Conservation (phyloP, 1,284 basidiomycete species). For the Marasmius tenuissimus region DNA sequence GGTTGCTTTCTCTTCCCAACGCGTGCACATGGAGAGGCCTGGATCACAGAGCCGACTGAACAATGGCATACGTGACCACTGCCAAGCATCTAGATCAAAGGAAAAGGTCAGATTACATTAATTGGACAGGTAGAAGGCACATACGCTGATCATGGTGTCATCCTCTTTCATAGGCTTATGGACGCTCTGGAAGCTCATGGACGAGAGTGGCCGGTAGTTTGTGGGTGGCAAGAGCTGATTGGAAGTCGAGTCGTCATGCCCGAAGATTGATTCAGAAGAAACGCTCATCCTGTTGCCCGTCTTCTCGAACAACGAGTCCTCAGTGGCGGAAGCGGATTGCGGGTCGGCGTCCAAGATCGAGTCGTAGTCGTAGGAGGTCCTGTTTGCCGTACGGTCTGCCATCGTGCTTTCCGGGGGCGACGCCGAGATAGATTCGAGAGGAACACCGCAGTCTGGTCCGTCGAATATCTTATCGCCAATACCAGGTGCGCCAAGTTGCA, state of each 20-base stretch:
- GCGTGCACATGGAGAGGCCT: slow-evolving; percentile 67
- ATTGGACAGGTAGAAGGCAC: slow-evolving; percentile 22
- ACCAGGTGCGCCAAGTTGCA: slow-evolving; percentile 66
- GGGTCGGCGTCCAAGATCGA: slow-evolving; percentile 59
- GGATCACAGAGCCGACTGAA: slow-evolving; percentile 65
- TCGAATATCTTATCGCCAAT: slow-evolving; percentile 90
- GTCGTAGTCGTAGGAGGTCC: slow-evolving; percentile 44
- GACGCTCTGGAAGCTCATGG: slow-evolving; percentile 52
- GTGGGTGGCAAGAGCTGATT: slow-evolving; percentile 36
- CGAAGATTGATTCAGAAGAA: slow-evolving; percentile 68
- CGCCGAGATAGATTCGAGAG: slow-evolving; percentile 66
- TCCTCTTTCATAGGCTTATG: slow-evolving; percentile 62
- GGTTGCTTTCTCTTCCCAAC: slow-evolving; percentile 61
- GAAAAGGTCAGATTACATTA: slow-evolving; percentile 10
- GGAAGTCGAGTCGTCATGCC: slow-evolving; percentile 39
- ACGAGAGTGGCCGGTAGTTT: slow-evolving; percentile 64
- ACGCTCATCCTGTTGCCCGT: slow-evolving; percentile 50
- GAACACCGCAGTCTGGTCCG: slow-evolving; percentile 51
- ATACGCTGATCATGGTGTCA: slow-evolving; percentile 77
- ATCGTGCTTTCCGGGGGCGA: slow-evolving; percentile 54
- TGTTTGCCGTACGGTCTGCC: slow-evolving; percentile 19
- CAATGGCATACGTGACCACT: slow-evolving; percentile 69
- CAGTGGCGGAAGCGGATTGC: slow-evolving; percentile 29
- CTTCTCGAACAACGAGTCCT: slow-evolving; percentile 70
- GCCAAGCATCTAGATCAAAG: slow-evolving; percentile 63